Base-by-base conservation (phyloP, 2,329 filamentous ascomycete species). In the Fusarium robinianum region DNA sequence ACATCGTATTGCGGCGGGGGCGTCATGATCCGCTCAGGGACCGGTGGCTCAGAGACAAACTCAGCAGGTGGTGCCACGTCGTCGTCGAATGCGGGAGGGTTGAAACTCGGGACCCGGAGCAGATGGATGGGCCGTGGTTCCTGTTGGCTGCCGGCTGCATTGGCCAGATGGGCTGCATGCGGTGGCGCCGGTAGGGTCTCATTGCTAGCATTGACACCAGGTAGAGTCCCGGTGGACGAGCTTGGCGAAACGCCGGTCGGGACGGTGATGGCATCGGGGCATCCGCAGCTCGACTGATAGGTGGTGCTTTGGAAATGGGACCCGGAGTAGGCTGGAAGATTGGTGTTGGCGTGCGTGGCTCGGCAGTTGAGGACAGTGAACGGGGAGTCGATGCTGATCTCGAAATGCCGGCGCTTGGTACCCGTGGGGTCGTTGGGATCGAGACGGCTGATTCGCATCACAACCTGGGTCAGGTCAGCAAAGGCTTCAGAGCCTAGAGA, bases 301-400 rank as follows among this genome's bases (percentile, higher is more conserved):
- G 62, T 54, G 66, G 72, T 21, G 64, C 77, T 41, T 72, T 73
- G 56, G 42, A 72, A 78, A 7, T 81, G 83, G 4, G 68, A 63
- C 15, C 75, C 73, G 6, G 73, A 70, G 66, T 96, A 96, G 11
- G 88, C 87, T 1, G 91, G 91, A 8, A 96, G 78, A 9, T 84
- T 83, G 17, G 87, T 95, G 67, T 96, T 96, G 35, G 88, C 86
- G 65, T 94, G 88, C 1, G 90, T 95, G n/a, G 91, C 90, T 51
- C 88, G 88, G 72, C 91, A 96, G 51, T 91, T 92, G 33, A 96
- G 85, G 31, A 96, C 89, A 50, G 92, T 92, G 64, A 96, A 92
- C 1, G 91, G 91, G 2, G 90, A 96, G 69, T 96, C 91, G 58
- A 96, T 96, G 56, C 90, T 95, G 60, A 96, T 96, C 67, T 96